Evolutionary conservation across 164 flowering plant genomes (phyloP).

Genomic region (Kingdonia uniflora): DNA sequence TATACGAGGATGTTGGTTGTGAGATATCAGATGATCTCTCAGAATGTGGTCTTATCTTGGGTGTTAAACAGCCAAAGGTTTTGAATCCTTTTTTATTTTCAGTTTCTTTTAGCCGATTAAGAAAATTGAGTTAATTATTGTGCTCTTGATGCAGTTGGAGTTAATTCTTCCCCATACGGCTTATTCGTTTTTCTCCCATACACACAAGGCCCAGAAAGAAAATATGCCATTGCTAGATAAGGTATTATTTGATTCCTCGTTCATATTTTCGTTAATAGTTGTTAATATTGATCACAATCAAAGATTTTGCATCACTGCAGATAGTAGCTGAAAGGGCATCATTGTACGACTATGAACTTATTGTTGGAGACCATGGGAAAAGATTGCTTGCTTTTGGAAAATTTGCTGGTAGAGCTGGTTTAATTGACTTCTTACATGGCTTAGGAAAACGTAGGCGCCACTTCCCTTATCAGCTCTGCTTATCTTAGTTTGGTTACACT

Average conservation of each 20-base stretch:
- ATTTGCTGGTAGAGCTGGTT: constrained; percentile 95
- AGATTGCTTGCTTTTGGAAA: constrained; percentile 92
- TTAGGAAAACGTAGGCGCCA: constrained; percentile 65
- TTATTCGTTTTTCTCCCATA: constrained; percentile 94
- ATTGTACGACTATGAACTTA: constrained; percentile 91
- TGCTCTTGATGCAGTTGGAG: constrained; percentile 55
- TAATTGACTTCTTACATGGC: constrained; percentile 76
- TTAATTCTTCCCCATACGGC: constrained; percentile 87
- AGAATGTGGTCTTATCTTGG: constrained; percentile 85
- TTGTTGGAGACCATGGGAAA: constrained; percentile 78
- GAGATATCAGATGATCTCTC: constrained; percentile 89
- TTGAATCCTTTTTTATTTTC: not conserved
- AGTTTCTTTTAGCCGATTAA: not conserved
- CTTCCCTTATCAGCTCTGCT: not conserved
- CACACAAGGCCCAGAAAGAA: constrained; percentile 96
- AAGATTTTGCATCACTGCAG: constrained; percentile 21
- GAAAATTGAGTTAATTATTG: constrained; percentile 5
- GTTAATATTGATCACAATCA: no score
- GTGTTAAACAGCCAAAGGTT: constrained; percentile 93
- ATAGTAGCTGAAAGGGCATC: constrained; percentile 64
- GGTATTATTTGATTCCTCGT: constrained; percentile 21
- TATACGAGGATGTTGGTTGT: constrained; percentile 95
- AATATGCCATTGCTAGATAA: constrained; percentile 94
- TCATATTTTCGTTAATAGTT: not conserved
- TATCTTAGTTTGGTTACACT: no score